phyloP scores from a whole-genome alignment of 2,329 filamentous ascomycete species.

The Aureobasidium sp. region DNA sequence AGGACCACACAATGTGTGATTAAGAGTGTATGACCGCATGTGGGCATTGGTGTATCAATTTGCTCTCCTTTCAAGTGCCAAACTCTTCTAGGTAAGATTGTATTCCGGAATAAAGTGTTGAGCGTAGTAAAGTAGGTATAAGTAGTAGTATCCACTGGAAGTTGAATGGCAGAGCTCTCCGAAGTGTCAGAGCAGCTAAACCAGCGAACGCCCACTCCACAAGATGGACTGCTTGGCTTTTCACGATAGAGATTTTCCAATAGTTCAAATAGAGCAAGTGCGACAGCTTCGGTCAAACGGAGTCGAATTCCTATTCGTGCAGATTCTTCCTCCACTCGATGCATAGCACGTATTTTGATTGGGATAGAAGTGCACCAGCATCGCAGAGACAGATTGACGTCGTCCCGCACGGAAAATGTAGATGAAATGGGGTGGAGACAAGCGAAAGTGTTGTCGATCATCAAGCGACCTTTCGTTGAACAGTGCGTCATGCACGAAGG shows the following conservation, averaged over 20 bases:
- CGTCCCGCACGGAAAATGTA: not conserved
- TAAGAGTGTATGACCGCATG: not conserved
- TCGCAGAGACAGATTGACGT: not conserved
- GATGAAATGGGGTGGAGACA: not conserved
- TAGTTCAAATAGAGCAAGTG: not conserved
- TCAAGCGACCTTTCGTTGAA: not conserved
- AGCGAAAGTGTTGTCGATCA: not conserved
- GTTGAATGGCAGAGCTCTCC: no score
- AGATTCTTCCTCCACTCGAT: not conserved
- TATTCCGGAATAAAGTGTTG: no score
- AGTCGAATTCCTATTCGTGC: not conserved
- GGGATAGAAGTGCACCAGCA: not conserved
- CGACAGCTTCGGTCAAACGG: not conserved
- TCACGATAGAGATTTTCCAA: not conserved
- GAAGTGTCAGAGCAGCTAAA: no score
- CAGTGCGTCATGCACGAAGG: constrained; percentile 9
- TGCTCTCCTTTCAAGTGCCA: no score
- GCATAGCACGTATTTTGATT: not conserved
- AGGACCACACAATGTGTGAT: not conserved
- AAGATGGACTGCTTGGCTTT: not conserved
- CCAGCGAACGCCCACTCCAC: not conserved
- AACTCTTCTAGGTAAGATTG: no score
- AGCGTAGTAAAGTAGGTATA: no score
- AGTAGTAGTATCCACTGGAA: no score
- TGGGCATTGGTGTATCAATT: no score